phyloP scores from a whole-genome alignment of 2,329 filamentous ascomycete species.

The Pseudocercospora cruenta region DNA sequence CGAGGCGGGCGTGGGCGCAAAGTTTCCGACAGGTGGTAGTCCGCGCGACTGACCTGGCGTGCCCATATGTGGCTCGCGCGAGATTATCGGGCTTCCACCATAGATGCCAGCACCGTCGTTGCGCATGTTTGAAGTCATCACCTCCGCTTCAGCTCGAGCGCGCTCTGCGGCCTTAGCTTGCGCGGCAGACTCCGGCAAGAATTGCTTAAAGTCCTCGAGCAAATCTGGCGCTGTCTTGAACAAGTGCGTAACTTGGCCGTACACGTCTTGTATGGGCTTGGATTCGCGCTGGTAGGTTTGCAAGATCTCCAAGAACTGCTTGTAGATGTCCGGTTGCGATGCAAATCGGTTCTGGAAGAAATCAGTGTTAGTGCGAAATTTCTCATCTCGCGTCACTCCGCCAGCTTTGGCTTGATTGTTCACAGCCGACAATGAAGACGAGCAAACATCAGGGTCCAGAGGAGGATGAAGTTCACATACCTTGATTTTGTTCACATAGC shows the following conservation, averaged over 20 bases:
- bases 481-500: constrained; percentile 99
- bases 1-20: constrained; percentile 80
- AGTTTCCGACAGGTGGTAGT: constrained; percentile 93
- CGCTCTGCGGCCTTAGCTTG: constrained; percentile 62
- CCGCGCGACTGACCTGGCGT: constrained; percentile 37
- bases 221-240: constrained; percentile 94
- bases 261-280: constrained; percentile 97
- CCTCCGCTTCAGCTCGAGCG: constrained; percentile 66
- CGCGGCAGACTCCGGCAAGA: constrained; percentile 86
- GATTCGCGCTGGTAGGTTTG: constrained; percentile 98
- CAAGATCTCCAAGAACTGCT: constrained; percentile 96
- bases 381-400: not conserved
- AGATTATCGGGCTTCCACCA: constrained; percentile 39
- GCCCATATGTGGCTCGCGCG: constrained; percentile 42
- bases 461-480: constrained; percentile 55
- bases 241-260: constrained; percentile 90
- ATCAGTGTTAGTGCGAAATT: constrained; percentile 7
- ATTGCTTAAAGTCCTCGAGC: constrained; percentile 97
- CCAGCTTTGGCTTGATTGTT: not conserved
- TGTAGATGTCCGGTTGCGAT: constrained; percentile 96
- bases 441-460: constrained; percentile 4
- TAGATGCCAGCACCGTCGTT: constrained; percentile 49
- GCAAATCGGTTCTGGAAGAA: constrained; percentile 83
- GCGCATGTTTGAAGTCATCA: constrained; percentile 68
- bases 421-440: constrained; percentile 2